phyloP scores from a whole-genome alignment of 306 rosid species.

The Sindora glabra region DNA sequence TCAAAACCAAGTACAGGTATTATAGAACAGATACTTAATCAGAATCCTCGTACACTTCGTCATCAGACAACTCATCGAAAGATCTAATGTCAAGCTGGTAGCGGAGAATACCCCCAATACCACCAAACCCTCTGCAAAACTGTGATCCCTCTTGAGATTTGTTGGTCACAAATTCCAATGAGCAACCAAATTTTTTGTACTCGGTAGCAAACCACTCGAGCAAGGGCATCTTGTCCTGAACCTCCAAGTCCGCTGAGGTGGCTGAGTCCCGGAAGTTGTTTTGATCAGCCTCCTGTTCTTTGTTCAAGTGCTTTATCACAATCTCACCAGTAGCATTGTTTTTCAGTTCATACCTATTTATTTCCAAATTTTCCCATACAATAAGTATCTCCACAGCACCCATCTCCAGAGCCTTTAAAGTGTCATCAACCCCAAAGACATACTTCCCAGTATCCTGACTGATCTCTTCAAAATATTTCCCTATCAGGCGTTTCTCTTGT shows the following conservation, averaged over 20 bases:
- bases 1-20: not conserved
- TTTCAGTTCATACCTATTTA: constrained; percentile 60
- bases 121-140: constrained; percentile 89
- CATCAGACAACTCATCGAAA: constrained; percentile 63
- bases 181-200: constrained; percentile 68
- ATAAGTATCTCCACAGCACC: constrained; percentile 83
- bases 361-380: constrained; percentile 82
- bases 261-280: constrained; percentile 49
- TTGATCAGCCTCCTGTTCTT: constrained; percentile 60
- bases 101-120: constrained; percentile 86
- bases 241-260: constrained; percentile 51
- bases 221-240: constrained; percentile 69
- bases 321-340: constrained; percentile 46
- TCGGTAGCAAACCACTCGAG: constrained; percentile 92
- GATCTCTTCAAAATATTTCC: constrained; percentile 80
- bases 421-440: constrained; percentile 83
- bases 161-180: constrained; percentile 79
- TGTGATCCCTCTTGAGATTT: constrained; percentile 93
- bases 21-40: constrained; percentile 24
- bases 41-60: constrained; percentile 53
- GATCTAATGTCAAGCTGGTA: constrained; percentile 89
- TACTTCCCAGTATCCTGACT: constrained; percentile 92
- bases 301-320: constrained; percentile 58
- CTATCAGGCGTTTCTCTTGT: constrained; percentile 79
- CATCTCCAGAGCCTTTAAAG: constrained; percentile 80